phyloP scores from a whole-genome alignment of 2,329 filamentous ascomycete genomes.

The Sodiomyces alkalinus region DNA sequence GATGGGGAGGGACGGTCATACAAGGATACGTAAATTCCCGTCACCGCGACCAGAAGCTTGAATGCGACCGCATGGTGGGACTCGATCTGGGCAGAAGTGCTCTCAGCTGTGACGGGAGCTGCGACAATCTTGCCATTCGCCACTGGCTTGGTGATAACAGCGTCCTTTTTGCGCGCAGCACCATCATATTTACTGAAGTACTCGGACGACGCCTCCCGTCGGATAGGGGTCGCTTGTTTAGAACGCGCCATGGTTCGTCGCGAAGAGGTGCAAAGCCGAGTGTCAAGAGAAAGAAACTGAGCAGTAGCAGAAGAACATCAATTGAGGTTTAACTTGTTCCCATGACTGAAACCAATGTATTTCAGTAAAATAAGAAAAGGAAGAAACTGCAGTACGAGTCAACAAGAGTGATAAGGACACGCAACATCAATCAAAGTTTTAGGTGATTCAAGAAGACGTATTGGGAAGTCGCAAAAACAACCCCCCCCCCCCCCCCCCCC shows the following conservation, averaged over 20 bases:
- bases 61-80: slow-evolving; percentile 49
- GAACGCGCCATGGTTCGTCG: slow-evolving; percentile 68
- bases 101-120: too few relatives aligned
- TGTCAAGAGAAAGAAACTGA: not conserved
- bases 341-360: too few relatives aligned
- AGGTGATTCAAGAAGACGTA: too few relatives aligned
- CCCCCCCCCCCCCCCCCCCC: too few relatives aligned
- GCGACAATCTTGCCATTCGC: too few relatives aligned
- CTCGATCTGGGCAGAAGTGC: too few relatives aligned
- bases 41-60: slow-evolving; percentile 75
- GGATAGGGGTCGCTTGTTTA: slow-evolving; percentile 51
- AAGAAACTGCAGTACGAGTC: not conserved
- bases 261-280: too few relatives aligned
- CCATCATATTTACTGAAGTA: slow-evolving; percentile 36
- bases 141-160: too few relatives aligned
- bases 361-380: not conserved
- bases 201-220: slow-evolving; percentile 52
- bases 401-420: too few relatives aligned
- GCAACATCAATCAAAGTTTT: too few relatives aligned
- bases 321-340: too few relatives aligned
- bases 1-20: slow-evolving; percentile 27
- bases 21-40: slow-evolving; percentile 95
- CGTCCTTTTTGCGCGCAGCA: slow-evolving; percentile 16
- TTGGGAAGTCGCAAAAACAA: too few relatives aligned
- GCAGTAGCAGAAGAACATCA: not conserved